Conservation (phyloP, 352 stramenopile species). For the Thraustochytrium aureum region DNA sequence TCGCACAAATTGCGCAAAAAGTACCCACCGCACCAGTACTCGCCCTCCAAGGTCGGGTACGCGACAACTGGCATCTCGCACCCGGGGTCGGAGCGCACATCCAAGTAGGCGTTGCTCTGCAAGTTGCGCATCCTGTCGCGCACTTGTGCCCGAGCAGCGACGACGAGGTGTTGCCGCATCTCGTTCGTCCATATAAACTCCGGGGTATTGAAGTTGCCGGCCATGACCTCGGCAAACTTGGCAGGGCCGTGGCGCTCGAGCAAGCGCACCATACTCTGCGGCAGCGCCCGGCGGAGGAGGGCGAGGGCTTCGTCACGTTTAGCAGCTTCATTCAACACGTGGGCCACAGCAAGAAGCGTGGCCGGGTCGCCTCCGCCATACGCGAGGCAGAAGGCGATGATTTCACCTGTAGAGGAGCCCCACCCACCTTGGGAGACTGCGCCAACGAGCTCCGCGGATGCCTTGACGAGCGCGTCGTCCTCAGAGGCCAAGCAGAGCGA, state of each 20-base stretch:
- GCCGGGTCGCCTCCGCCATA: no score
- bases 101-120: neutral
- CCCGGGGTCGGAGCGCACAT: neutral
- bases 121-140: neutral
- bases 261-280: slow-evolving; percentile 74
- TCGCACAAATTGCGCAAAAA: slow-evolving; percentile 27
- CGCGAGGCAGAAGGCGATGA: no score
- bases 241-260: slow-evolving; percentile 73
- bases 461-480: no score
- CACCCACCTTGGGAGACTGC: no score
- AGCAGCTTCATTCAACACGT: no score
- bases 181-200: slow-evolving; percentile 90
- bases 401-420: no score
- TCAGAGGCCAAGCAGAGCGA: no score
- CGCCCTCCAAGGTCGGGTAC: slow-evolving; percentile 11
- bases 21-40: slow-evolving; percentile 48
- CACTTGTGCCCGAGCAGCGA: slow-evolving; percentile 23
- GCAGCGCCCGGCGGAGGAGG: neutral
- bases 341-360: no score
- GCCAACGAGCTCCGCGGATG: no score
- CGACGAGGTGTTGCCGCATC: slow-evolving; percentile 83
- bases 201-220: slow-evolving; percentile 74
- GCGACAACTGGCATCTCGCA: slow-evolving; percentile 6
- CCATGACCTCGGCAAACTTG: slow-evolving; percentile 83
- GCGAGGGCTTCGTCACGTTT: no score